Evolutionary conservation across 2,329 filamentous ascomycete species (phyloP), one percentile per base, ranked within the genome.

Genomic region (Epicoccum nigrum): DNA sequence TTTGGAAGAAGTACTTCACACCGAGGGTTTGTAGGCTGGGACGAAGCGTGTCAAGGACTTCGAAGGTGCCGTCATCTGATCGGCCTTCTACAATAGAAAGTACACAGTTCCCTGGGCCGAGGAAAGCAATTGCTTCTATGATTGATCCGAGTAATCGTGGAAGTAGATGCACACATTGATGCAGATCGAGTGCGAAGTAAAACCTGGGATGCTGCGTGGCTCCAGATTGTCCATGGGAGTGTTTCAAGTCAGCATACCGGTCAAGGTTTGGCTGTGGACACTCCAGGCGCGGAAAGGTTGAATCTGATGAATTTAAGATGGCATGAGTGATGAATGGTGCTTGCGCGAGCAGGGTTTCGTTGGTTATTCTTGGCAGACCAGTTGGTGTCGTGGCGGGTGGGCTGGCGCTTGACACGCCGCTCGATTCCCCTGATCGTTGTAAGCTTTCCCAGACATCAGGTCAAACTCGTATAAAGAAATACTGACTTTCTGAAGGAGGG

Each of bases 51-150:
- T 67, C 48, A 1, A 86, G 73, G 7, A 84, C 71, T 27, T 83
- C 79, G 27, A 63, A 74, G 0, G 83, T 85, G 4, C 81, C 81
- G 51, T 85, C 82, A 16, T 74, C 60, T 0, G 82, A 84, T 58
- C 80, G 74, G 11, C 82, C 82, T 55, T 84, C 82, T 11, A 85
- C 74, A 17, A 85, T 78, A 1, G 81, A 83, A 1, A 85, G 67
- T 0, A 76, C 79, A 57, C 81, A 85, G 45, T 74, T 73, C 9
- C 76, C 54, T 0, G 79, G 76, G 0, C 82, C 81, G 0, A 85
- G 73, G 58, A 80, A 82, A 1, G 63, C 70, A 4, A 81, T 75
- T 1, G 71, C 72, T 56, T 83, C 77, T 20, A 85, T 52, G 8
- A 85, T 72, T 21, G 78, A 80, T 1, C 81, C 78, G 9, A 85